phyloP scores from a whole-genome alignment of 257 asterid species.

The Solanum dulcamara region DNA sequence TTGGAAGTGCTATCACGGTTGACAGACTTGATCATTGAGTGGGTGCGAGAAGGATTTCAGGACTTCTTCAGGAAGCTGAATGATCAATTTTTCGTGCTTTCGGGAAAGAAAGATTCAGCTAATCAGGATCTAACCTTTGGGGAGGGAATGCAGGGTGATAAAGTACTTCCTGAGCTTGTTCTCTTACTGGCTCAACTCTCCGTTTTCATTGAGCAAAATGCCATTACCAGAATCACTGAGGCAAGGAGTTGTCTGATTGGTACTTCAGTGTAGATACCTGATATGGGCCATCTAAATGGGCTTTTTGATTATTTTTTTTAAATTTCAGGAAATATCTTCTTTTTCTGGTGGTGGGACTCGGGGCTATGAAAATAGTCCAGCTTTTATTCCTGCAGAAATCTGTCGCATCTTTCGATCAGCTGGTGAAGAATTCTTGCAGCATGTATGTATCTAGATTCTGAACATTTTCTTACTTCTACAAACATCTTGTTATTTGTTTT shows the following conservation, averaged over 20 bases:
- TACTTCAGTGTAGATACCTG: background rate
- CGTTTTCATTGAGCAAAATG: conserved; percentile 65
- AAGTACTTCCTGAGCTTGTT: conserved; percentile 76
- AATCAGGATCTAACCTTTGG: conserved; percentile 36
- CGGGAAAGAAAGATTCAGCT: conserved; percentile 50
- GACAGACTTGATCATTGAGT: conserved; percentile 51
- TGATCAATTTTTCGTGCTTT: conserved; percentile 52
- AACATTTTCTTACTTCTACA: background rate
- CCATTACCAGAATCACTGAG: conserved; percentile 77
- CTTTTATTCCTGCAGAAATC: conserved; percentile 71
- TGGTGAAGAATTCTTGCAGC: conserved; percentile 71
- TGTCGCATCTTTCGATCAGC: conserved; percentile 70
- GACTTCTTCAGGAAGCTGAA: conserved; percentile 68
- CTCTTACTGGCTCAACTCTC: conserved; percentile 75
- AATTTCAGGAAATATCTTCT: conserved; percentile 73
- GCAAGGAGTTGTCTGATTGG: conserved; percentile 24
- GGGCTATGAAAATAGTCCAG: conserved; percentile 46
- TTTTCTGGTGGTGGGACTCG: conserved; percentile 63
- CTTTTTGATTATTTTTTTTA: background rate
- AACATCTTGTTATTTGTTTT: background rate
- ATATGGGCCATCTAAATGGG: background rate
- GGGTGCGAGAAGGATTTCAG: conserved; percentile 95
- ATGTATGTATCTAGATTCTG: conserved; percentile 44
- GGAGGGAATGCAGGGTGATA: conserved; percentile 47
- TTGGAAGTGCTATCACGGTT: conserved; percentile 46